A percentile compares a stretch with the other conserved stretches of the same genome.
phyloP scores from a whole-genome alignment of 108 stramenopile genomes.

The Schizochytrium sp. region DNA sequence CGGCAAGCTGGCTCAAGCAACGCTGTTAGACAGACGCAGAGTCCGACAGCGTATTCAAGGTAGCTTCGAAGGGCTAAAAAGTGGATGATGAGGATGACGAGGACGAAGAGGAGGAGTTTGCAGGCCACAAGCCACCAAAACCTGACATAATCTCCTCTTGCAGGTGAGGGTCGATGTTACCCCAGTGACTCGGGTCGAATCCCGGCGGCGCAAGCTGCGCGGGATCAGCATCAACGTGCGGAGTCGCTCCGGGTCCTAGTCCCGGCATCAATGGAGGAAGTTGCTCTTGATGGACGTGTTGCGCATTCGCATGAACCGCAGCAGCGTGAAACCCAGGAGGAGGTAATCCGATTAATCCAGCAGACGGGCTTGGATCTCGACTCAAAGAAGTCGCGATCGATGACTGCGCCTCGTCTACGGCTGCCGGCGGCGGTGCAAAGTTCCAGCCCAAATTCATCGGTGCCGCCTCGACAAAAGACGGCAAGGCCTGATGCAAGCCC shows the following conservation, averaged over 20 bases:
- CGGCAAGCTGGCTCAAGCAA: too few relatives aligned
- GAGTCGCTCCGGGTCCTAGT: not conserved
- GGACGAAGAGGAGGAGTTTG: not conserved
- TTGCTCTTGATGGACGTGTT: not conserved
- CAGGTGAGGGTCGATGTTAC: not conserved
- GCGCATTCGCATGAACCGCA: not conserved
- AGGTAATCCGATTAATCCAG: not conserved
- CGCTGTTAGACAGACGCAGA: too few relatives aligned
- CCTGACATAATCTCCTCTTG: not conserved
- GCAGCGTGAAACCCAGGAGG: not conserved
- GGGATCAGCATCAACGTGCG: not conserved
- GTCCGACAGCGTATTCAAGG: too few relatives aligned
- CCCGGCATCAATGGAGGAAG: not conserved
- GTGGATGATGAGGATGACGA: too few relatives aligned
- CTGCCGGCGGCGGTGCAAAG: too few relatives aligned
- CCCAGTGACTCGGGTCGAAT: not conserved
- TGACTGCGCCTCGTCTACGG: too few relatives aligned
- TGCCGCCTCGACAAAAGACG: too few relatives aligned
- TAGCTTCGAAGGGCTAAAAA: too few relatives aligned
- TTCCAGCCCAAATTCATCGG: too few relatives aligned
- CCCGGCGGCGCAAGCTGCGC: not conserved
- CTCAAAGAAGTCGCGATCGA: too few relatives aligned
- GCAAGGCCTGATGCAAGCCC: not conserved
- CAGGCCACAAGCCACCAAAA: not conserved
- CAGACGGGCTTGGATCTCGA: too few relatives aligned